Base-by-base conservation (phyloP, 768 basidiomycete genomes). In the Tylopilus felleus region DNA sequence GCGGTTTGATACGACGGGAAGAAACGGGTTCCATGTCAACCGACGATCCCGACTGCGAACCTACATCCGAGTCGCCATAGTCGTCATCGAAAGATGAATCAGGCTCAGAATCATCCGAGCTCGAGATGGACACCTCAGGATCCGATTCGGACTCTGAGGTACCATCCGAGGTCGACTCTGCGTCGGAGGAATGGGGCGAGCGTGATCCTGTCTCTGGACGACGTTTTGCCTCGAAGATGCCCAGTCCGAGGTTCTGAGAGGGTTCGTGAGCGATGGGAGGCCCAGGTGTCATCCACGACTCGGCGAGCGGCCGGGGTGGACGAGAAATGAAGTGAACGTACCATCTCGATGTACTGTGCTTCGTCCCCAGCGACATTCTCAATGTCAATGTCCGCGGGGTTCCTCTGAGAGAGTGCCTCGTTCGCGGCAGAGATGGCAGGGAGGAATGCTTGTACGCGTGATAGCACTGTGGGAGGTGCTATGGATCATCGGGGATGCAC, bases 401-500 rank as follows among this genome's bases (percentile, higher is more conserved):
- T 76, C 38, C 68, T 65, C 36, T 75, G 72, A 4, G 74, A 61
- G 17, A 89, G 75, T 1, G 77, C 66, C 2, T 74, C 75, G 59
- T 88, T 89, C 3, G 86, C 84, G 13, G 82, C 84, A 44, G 83
- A 79, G 17, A 89, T 72, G 59, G 81, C 73, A 3, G 86, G 86
- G 6, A 90, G 77, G 63, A 90, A 89, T 0, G 81, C 78, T 64
- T 82, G 80, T 4, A 88, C 75, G 17, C 86, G 81, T 10, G 80
- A 75, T 7, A 90, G 72, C 19, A 90, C 88, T 90, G 57, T 48
- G 36, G 36, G 22, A 6, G n/a, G 23, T 47, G 46, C 27, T 22
- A 8, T 44, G 29, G 40, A 47, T 51, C 42, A 52, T 51, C 49
- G 39, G 58, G 39, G 43, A 41, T 12, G 33, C 19, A 51, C 25